phyloP scores from a whole-genome alignment of 1,284 basidiomycete species.

The Vanrija sp. region DNA sequence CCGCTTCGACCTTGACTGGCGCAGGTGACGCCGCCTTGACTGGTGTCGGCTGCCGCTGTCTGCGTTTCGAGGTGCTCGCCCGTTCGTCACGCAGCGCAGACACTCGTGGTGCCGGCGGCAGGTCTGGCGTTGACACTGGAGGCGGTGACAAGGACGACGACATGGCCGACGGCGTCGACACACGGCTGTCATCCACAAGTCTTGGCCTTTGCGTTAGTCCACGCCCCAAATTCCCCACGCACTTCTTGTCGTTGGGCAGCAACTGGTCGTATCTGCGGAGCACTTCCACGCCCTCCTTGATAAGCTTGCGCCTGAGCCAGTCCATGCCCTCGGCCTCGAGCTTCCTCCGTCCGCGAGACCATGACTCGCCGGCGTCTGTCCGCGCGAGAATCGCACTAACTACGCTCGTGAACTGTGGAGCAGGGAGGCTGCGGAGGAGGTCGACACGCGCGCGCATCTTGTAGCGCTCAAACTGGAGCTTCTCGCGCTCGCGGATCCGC shows the following conservation, averaged over 20 bases:
- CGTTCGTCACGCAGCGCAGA: not conserved
- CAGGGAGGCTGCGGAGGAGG: conserved; percentile 58
- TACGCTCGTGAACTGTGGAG: conserved; percentile 26
- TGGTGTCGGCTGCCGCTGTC: too few species aligned
- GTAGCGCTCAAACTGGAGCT: conserved; percentile 82
- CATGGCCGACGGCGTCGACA: not conserved
- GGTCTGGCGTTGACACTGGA: not conserved
- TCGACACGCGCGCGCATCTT: conserved; percentile 85
- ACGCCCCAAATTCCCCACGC: conserved; percentile 22
- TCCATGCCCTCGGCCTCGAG: conserved; percentile 31
- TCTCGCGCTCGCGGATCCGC: conserved; percentile 80
- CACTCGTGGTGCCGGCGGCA: not conserved
- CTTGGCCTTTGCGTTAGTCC: not conserved
- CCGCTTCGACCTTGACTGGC: too few species aligned
- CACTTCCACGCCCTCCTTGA: conserved; percentile 42
- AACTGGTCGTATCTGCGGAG: conserved; percentile 31
- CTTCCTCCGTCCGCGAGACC: conserved; percentile 34
- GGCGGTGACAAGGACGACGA: not conserved
- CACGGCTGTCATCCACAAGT: not conserved
- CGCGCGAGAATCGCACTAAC: conserved; percentile 20
- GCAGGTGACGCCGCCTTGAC: too few species aligned
- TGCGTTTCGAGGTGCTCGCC: not conserved
- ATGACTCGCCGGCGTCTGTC: conserved; percentile 8
- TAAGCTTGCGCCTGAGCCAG: conserved; percentile 37
- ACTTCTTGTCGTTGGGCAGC: conserved; percentile 8